Evolutionary conservation across 83 land plant genomes (phyloP).

Genomic region (Picea abies): DNA sequence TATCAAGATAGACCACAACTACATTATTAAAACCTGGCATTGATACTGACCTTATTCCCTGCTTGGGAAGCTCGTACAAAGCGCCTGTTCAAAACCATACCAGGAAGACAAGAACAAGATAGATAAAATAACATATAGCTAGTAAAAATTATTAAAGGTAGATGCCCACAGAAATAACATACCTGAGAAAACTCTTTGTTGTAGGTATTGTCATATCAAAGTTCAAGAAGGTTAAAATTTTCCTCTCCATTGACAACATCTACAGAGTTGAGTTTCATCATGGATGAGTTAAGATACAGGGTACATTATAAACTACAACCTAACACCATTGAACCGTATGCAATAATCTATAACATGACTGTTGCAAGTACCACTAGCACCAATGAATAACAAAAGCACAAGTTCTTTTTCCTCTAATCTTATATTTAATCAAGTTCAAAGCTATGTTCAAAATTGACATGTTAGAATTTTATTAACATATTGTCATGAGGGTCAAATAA

Average conservation of each 20-base stretch:
- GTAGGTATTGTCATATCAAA: slow-evolving; percentile 30
- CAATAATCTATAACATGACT: not conserved
- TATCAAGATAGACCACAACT: not conserved
- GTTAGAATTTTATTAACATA: too few relatives aligned
- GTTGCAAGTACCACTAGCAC: too few relatives aligned
- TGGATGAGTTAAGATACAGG: not conserved
- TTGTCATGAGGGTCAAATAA: too few relatives aligned
- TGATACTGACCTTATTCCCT: slow-evolving; percentile 35
- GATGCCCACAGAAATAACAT: not conserved
- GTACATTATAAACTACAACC: too few relatives aligned
- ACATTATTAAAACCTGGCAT: not conserved
- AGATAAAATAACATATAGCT: not conserved
- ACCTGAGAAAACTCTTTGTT: slow-evolving; percentile 23
- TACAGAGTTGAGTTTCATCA: not conserved
- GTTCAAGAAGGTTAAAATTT: slow-evolving; percentile 19
- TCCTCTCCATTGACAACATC: slow-evolving; percentile 27
- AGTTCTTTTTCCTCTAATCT: too few relatives aligned
- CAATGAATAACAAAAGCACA: not conserved
- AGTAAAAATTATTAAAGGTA: not conserved
- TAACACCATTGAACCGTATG: not conserved
- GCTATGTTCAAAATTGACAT: too few relatives aligned
- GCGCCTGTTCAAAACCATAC: slow-evolving; percentile 45
- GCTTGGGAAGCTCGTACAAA: slow-evolving; percentile 83
- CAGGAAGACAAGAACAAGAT: not conserved
- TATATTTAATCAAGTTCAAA: too few relatives aligned